Evolutionary conservation across 208 protist genomes (phyloP), one percentile per base, ranked within the genome.

Genomic region (Acanthamoeba quina): DNA sequence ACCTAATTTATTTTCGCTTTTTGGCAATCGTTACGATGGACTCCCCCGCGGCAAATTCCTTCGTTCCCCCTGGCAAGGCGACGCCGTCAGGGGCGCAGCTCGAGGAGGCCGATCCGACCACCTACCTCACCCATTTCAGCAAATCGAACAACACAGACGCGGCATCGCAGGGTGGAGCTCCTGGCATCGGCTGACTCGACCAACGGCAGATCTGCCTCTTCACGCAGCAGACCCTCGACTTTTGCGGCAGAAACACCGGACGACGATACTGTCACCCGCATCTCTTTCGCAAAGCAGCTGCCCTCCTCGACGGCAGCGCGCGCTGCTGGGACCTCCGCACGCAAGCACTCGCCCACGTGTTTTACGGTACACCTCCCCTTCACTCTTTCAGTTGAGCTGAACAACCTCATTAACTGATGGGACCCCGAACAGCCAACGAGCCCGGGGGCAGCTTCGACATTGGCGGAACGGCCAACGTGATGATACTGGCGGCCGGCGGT

Each of bases 121-220:
- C 70, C 70, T 78, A 78, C 34, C 70, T 78, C 70, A 52, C 70
- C 15, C 70, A 78, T 31, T 78, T 78, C 70, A 49, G 70, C 34
- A 78, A 78, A n/a, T 78, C 70, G 31, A 78, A 1, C 5, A 49
- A 49, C 10, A 37, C 29, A 0, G 29, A 24, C 10, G 70, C 37
- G 37, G 31, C 29, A 26, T 10, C 29, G 26, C 70, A 21, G n/a
- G 34, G 70, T 78, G 1, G 70, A 64, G 80, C 9, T 88, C 34
- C n/a, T 88, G 34, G 80, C 80, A 54, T 54, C 80, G 6, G 80
- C 47, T 10, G 80, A 47, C 41, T 88, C 80, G 3, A 64, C 80
- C 80, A 64, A 64, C 54, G 80, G 80, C 80, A n/a, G n/a, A 88
- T 88, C 80, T 54, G 80, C 80, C 29, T 88, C 15, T 88, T 88